Conservation (phyloP, 78 protist species). For the Speleostelium caveatum region DNA sequence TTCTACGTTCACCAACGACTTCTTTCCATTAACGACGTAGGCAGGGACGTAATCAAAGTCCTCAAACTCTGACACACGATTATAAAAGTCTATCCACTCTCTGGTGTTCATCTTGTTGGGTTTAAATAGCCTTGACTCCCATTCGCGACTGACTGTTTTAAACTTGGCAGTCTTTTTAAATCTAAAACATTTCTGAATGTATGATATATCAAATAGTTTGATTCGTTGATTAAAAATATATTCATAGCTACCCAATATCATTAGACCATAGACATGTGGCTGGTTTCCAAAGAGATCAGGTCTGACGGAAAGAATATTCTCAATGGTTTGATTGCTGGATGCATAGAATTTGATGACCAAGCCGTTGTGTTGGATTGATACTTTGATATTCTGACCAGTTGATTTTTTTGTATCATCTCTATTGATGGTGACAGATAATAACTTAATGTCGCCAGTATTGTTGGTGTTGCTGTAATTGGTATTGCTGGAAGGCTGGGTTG, state of each 20-base stretch:
- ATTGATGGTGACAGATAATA: not conserved
- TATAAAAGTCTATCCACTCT: constrained; percentile 18
- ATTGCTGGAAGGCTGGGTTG: not conserved
- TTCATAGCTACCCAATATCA: constrained; percentile 37
- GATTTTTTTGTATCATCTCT: not conserved
- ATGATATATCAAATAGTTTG: constrained; percentile 1
- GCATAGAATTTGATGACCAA: constrained; percentile 37
- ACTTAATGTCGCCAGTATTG: not conserved
- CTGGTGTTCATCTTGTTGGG: constrained; percentile 23
- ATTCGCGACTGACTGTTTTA: not conserved
- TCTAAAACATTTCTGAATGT: constrained; percentile 5
- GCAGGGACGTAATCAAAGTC: not conserved
- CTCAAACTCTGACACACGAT: not conserved
- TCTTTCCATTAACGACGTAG: not conserved
- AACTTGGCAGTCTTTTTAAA: constrained; percentile 41
- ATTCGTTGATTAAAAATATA: constrained; percentile 29
- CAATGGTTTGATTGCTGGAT: constrained; percentile 28
- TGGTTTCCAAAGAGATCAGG: constrained; percentile 41
- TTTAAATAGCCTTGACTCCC: not conserved
- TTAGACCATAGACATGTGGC: constrained; percentile 16
- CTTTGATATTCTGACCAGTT: not conserved
- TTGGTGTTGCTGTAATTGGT: not conserved
- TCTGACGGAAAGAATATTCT: constrained; percentile 19
- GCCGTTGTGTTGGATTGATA: constrained; percentile 53
- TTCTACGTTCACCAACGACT: not conserved